phyloP scores from a whole-genome alignment of 2,329 filamentous ascomycete genomes.

The Alternaria rosae region DNA sequence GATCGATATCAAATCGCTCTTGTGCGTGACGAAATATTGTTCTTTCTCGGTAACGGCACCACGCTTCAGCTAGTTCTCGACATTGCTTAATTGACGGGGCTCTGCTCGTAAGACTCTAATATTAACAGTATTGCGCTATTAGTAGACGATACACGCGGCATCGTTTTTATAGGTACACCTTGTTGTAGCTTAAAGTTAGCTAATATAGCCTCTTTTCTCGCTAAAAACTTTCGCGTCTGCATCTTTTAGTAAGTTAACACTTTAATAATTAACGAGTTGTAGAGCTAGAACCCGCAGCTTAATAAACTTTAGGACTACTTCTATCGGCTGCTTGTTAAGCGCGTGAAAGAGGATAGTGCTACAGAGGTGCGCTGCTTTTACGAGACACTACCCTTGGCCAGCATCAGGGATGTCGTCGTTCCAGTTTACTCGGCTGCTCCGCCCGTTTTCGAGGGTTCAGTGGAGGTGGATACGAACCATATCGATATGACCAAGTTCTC shows the following conservation, averaged over 20 bases:
- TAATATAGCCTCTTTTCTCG: not conserved
- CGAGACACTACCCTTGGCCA: accelerated
- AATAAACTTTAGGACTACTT: too few species aligned
- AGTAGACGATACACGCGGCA: not conserved
- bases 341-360: not conserved
- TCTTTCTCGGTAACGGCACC: slow-evolving; percentile 19
- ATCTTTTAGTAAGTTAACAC: not conserved
- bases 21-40: slow-evolving; percentile 13
- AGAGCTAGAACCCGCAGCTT: not conserved
- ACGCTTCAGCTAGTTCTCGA: slow-evolving; percentile 18
- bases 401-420: not conserved
- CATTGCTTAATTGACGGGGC: slow-evolving; percentile 18
- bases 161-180: not conserved
- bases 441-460: too few species aligned
- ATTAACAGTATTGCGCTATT: not conserved
- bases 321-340: not conserved
- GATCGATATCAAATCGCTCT: slow-evolving; percentile 29
- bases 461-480: not conserved
- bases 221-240: not conserved
- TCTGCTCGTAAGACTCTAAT: not conserved
- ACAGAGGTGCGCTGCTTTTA: not conserved
- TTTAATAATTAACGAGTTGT: not conserved
- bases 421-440: not conserved
- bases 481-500: not conserved
- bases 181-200: not conserved